Percentiles rank a stretch among this genome's conserved stretches.
phyloP scores from a whole-genome alignment of 2,329 filamentous ascomycete species.

The Venturia nashicola region DNA sequence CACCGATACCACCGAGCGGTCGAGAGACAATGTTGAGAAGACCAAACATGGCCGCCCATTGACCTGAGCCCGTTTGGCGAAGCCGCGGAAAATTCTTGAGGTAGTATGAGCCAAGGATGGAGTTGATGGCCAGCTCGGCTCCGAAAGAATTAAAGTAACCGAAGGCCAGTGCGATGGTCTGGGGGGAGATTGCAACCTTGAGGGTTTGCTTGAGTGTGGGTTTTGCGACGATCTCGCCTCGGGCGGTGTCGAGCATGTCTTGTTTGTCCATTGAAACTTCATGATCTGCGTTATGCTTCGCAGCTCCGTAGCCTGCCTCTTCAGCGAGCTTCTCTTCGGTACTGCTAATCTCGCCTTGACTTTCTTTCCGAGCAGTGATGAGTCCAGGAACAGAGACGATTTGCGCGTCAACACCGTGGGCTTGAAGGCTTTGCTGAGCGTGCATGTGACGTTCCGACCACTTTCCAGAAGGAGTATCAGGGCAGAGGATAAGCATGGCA shows the following conservation, averaged over 20 bases:
- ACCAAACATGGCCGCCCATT: constrained; percentile 63
- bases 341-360: neutral
- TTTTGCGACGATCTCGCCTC: constrained; percentile 48
- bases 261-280: constrained; percentile 27
- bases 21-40: constrained; percentile 59
- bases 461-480: constrained; percentile 70
- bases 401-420: neutral
- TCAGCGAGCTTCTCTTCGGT: constrained; percentile 11
- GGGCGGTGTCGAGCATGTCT: constrained; percentile 40
- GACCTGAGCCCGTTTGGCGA: constrained; percentile 41
- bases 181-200: constrained; percentile 48
- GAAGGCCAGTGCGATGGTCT: constrained; percentile 39
- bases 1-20: constrained; percentile 51
- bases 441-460: constrained; percentile 59
- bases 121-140: constrained; percentile 48
- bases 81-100: constrained; percentile 41
- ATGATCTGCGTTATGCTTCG: constrained; percentile 30
- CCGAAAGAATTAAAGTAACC: constrained; percentile 51
- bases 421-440: constrained; percentile 10
- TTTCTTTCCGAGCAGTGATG: constrained; percentile 15
- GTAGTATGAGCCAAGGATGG: constrained; percentile 48
- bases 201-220: constrained; percentile 49
- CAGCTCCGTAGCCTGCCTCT: constrained; percentile 16
- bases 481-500: constrained; percentile 59
- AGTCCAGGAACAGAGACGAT: constrained; percentile 17